A percentile compares a stretch with the other conserved stretches of the same genome.
phyloP scores from a whole-genome alignment of 140 eudicot species.

The Ambrosia hybrid region DNA sequence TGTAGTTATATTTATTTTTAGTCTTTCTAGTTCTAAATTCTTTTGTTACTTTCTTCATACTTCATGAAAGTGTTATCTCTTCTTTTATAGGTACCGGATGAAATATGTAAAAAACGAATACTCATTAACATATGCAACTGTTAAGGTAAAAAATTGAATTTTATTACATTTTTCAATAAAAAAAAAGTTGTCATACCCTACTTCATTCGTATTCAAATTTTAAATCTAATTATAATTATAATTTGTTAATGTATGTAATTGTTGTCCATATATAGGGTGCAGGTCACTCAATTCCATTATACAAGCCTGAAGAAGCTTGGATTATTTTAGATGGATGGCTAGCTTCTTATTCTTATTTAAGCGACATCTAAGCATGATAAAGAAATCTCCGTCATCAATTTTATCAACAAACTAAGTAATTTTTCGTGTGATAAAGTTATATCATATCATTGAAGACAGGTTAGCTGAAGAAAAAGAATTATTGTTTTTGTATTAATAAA shows the following conservation, averaged over 20 bases:
- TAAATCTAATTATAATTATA: neutral
- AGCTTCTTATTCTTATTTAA: constrained; percentile 6
- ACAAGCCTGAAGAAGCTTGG: constrained; percentile 37
- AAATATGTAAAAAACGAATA: constrained; percentile 32
- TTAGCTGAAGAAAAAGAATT: too few relatives aligned
- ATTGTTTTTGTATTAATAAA: too few relatives aligned
- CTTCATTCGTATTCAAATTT: too few relatives aligned
- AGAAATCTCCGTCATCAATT: neutral
- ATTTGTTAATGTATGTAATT: neutral
- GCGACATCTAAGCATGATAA: neutral
- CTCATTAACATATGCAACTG: constrained; percentile 46
- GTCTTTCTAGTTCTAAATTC: too few relatives aligned
- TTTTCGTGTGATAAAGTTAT: neutral
- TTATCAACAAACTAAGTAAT: neutral
- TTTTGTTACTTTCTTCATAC: too few relatives aligned
- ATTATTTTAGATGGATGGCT: constrained; percentile 28
- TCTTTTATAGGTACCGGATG: constrained; percentile 42
- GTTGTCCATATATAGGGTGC: constrained; percentile 22
- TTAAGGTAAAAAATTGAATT: constrained; percentile 28
- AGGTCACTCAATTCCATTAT: constrained; percentile 29
- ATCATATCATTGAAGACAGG: too few relatives aligned
- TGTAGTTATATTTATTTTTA: neutral
- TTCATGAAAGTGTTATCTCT: neutral
- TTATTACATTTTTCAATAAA: too few relatives aligned
- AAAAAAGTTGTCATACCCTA: too few relatives aligned